Evolutionary conservation across 805 yeast species (phyloP).

Genomic region (Ogataea wickerhamii): DNA sequence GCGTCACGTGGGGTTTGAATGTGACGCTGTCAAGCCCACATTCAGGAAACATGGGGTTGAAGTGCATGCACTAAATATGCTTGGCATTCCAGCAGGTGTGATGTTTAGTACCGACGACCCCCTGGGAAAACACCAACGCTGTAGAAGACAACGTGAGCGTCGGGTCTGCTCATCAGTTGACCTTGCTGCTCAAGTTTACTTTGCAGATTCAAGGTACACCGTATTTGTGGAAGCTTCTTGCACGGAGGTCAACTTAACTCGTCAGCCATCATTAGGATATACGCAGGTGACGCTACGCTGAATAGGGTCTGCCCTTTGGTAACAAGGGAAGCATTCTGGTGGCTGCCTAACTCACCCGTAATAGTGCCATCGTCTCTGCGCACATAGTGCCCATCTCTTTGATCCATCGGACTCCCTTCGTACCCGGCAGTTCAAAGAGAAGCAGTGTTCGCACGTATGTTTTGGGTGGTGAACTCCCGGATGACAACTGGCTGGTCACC

Average conservation of each 20-base stretch:
- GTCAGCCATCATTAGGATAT: slow-evolving; percentile 26
- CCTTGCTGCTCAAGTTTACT: slow-evolving; percentile 20
- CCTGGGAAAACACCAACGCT: slow-evolving; percentile 27
- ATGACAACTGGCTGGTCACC: slow-evolving; percentile 30
- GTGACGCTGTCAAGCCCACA: slow-evolving; percentile 30
- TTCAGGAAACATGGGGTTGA: slow-evolving; percentile 25
- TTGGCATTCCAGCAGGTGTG: slow-evolving; percentile 22
- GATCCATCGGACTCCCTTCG: slow-evolving; percentile 25
- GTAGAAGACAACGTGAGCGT: slow-evolving; percentile 27
- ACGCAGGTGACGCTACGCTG: slow-evolving; percentile 20
- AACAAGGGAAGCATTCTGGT: slow-evolving; percentile 21
- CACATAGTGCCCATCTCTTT: slow-evolving; percentile 28
- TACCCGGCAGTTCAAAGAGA: slow-evolving; percentile 29
- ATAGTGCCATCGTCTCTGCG: slow-evolving; percentile 27
- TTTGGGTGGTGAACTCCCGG: slow-evolving; percentile 28
- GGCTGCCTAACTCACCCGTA: slow-evolving; percentile 28
- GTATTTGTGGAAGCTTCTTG: slow-evolving; percentile 29
- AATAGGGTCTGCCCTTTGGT: slow-evolving; percentile 24
- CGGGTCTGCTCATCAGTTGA: slow-evolving; percentile 20
- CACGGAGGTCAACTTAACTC: slow-evolving; percentile 26
- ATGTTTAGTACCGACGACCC: slow-evolving; percentile 23
- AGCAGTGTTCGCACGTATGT: slow-evolving; percentile 27
- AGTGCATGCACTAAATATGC: slow-evolving; percentile 23
- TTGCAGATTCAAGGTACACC: slow-evolving; percentile 25
- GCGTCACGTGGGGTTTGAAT: slow-evolving; percentile 25